A percentile compares a stretch with the other conserved stretches of the same genome.
These are phyloP conservation scores for Wickerhamiella azymoides DNA, from an alignment of 805 yeast genomes.

Conservation along the genomic window DNA sequence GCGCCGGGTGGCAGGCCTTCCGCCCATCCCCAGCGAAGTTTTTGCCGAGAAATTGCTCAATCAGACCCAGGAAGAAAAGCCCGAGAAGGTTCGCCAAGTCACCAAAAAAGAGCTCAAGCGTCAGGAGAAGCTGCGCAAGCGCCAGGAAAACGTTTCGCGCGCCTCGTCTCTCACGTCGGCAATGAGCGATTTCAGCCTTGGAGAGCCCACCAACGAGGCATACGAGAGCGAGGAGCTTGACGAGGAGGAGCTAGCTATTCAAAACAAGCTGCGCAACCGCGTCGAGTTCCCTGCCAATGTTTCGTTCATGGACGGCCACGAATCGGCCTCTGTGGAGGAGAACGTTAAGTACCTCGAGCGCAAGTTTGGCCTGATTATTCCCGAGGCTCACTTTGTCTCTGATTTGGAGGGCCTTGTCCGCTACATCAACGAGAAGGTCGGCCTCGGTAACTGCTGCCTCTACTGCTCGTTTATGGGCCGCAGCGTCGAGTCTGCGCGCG, in stretches of 20 bases:
- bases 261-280: conserved; percentile 18
- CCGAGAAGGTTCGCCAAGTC: conserved; percentile 20
- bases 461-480: conserved; percentile 77
- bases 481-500: conserved; percentile 71
- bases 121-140: conserved; percentile 19
- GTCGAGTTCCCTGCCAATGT: conserved; percentile 24
- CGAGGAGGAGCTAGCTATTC: conserved; percentile 18
- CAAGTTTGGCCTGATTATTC: conserved; percentile 74
- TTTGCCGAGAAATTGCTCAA: conserved; percentile 55
- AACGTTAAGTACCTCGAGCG: conserved; percentile 66
- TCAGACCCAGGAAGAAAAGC: conserved; percentile 20
- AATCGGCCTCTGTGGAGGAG: conserved; percentile 39
- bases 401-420: conserved; percentile 60
- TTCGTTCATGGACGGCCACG: conserved; percentile 32
- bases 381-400: conserved; percentile 57
- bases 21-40: conserved; percentile 53
- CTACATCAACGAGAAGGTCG: conserved; percentile 67
- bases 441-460: conserved; percentile 71
- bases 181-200: conserved; percentile 10
- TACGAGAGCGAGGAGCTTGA: conserved; percentile 11
- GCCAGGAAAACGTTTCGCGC: conserved; percentile 5
- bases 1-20: conserved; percentile 74
- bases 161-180: conserved; percentile 8
- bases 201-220: conserved; percentile 10
- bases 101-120: conserved; percentile 27